Base-by-base conservation (phyloP, 1,284 basidiomycete species). In the Trichosporon faecale region DNA sequence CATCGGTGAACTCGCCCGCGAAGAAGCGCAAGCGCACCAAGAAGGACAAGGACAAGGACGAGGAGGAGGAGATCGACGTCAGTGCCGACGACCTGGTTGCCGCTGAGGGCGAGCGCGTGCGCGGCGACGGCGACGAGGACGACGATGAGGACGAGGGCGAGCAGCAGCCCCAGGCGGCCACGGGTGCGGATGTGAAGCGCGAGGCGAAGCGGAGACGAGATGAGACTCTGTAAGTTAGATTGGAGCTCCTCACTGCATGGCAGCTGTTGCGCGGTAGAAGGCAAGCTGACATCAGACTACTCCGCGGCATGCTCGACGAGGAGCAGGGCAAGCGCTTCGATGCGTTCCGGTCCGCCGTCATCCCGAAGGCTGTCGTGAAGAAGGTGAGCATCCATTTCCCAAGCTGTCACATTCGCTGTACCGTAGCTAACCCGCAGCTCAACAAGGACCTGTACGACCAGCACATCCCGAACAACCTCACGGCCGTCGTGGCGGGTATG, bases 241-340 rank as follows among this genome's bases (percentile, higher is more conserved):
- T n/a, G n/a, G n/a, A n/a, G n/a, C n/a, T n/a, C n/a, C n/a, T n/a
- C n/a, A n/a, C n/a, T n/a, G n/a, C n/a, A n/a, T n/a, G n/a, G n/a
- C n/a, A n/a, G n/a, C n/a, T n/a, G n/a, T n/a, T n/a, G n/a, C n/a
- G n/a, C n/a, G n/a, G n/a, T n/a, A 8, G 49, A 23, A 23, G 1
- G 2, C 21, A 27, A 31, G 29, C 67, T 68, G 31, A 69, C 64
- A 18, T 16, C 57, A 80, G 79, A 27, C 64, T 78, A 11, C 72
- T 82, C 25, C 74, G 81, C n/a, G 73, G 73, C 11, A 66, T 74
- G n/a, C 70, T 81, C 12, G 80, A 81, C 70, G 55, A 75, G 3
- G 81, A 82, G 49, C 80, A 80, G 57, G 76, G 69, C 0, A 78
- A 74, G 65, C 76, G 81, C 14, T 81, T 78, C 66, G 81, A 82